Evolutionary conservation across 208 protist genomes (phyloP).

Genomic region (Crithidia sp.): DNA sequence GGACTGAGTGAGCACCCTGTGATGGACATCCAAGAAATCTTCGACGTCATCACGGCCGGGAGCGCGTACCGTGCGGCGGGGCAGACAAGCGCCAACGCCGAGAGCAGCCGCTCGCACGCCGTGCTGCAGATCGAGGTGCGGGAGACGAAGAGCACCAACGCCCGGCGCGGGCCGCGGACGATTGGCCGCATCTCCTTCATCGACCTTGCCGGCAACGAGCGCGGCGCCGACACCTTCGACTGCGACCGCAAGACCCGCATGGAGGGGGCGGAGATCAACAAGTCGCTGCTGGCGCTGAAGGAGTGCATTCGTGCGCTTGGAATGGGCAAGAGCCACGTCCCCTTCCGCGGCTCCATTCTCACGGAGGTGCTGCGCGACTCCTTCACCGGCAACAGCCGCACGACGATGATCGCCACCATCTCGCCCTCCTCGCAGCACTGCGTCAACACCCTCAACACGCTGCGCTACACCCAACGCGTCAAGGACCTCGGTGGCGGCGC

Average conservation of each 20-base stretch:
- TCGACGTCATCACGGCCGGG: slow-evolving; percentile 92
- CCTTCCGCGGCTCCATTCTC: slow-evolving; percentile 98
- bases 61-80: slow-evolving; percentile 87
- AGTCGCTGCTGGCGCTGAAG: slow-evolving; percentile 98
- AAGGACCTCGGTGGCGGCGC: slow-evolving; percentile 87
- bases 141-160: slow-evolving; percentile 29
- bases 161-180: slow-evolving; percentile 51
- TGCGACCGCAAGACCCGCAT: slow-evolving; percentile 95
- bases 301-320: slow-evolving; percentile 98
- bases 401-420: slow-evolving; percentile 97
- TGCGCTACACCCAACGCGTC: slow-evolving; percentile 98
- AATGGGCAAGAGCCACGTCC: slow-evolving; percentile 95
- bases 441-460: slow-evolving; percentile 98
- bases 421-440: slow-evolving; percentile 86
- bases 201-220: slow-evolving; percentile 98
- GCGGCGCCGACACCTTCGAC: slow-evolving; percentile 95
- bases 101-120: slow-evolving; percentile 93
- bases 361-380: slow-evolving; percentile 97
- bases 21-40: slow-evolving; percentile 82
- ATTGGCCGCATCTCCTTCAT: slow-evolving; percentile 98
- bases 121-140: slow-evolving; percentile 90
- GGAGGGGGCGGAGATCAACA: slow-evolving; percentile 99
- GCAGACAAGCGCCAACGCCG: slow-evolving; percentile 91
- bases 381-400: slow-evolving; percentile 97
- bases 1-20: slow-evolving; percentile 93